Evolutionary conservation across 768 basidiomycete species (phyloP).

Genomic region (Glaciozyma martinii): DNA sequence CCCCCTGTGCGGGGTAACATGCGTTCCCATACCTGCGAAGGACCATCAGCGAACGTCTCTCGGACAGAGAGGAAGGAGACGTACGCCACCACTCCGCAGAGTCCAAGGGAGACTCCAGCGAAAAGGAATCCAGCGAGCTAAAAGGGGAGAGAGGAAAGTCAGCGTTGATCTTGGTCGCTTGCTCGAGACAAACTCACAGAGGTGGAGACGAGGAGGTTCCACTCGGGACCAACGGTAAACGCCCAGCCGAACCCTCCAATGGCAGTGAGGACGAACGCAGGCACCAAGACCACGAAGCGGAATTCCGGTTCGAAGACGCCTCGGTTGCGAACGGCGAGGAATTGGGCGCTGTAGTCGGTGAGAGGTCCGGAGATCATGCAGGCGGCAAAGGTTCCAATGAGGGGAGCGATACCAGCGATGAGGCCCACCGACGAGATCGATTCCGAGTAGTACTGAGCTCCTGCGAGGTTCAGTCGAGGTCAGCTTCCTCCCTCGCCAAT

Average conservation of each 20-base stretch:
- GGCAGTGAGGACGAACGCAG: not conserved
- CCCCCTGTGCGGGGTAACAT: not conserved
- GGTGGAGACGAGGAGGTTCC: slow-evolving; percentile 1
- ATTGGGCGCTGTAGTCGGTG: not conserved
- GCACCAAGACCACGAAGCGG: not conserved
- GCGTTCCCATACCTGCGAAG: not conserved
- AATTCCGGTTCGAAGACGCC: not conserved
- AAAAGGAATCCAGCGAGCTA: not conserved
- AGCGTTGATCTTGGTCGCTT: too few relatives aligned
- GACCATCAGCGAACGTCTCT: not conserved
- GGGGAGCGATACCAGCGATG: not conserved
- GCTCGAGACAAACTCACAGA: not conserved
- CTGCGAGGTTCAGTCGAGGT: too few relatives aligned
- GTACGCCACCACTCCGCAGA: not conserved
- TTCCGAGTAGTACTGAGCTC: not conserved
- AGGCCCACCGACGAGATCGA: not conserved
- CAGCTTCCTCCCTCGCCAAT: too few relatives aligned
- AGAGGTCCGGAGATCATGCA: not conserved
- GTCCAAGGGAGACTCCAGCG: not conserved
- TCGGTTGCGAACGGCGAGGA: not conserved
- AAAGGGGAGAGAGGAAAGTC: too few relatives aligned
- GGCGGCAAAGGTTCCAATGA: not conserved
- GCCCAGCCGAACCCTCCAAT: not conserved
- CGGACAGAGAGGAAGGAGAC: not conserved
- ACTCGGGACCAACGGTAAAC: not conserved